phyloP scores from a whole-genome alignment of 129 eudicot species.

The Dittrichia graveolens region DNA sequence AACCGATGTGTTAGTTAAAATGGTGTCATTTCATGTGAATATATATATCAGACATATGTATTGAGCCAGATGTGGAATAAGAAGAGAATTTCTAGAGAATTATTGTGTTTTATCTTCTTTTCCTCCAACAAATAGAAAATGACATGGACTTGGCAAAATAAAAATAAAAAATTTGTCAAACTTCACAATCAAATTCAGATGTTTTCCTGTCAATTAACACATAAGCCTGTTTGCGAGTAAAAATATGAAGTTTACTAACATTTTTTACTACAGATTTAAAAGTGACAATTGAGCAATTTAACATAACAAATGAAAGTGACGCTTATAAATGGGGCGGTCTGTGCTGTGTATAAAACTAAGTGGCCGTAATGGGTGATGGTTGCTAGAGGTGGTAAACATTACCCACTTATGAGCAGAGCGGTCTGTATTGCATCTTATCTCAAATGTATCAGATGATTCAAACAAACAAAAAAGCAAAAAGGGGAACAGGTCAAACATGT shows the following conservation, averaged over 20 bases:
- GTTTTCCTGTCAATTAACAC: not conserved
- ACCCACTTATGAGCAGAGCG: not conserved
- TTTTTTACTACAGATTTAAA: not conserved
- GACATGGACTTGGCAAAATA: not conserved
- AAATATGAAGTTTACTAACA: not conserved
- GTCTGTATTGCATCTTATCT: not conserved
- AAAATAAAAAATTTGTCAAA: not conserved
- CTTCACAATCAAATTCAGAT: slow-evolving; percentile 5
- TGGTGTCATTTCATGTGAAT: no score
- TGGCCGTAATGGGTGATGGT: not conserved
- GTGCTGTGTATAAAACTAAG: no score
- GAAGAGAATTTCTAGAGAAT: no score
- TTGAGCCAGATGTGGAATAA: no score
- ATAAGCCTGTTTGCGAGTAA: not conserved
- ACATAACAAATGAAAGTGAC: not conserved
- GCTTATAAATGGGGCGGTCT: no score
- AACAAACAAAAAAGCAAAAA: not conserved
- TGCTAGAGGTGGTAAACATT: not conserved
- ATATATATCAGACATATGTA: no score
- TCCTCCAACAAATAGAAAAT: not conserved
- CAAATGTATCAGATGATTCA: not conserved
- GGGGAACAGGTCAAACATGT: not conserved
- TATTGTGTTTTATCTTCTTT: no score
- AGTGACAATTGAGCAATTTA: not conserved
- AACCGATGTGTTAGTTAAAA: no score